phyloP scores from a whole-genome alignment of 208 protist genomes.

The Crithidia mellificae region DNA sequence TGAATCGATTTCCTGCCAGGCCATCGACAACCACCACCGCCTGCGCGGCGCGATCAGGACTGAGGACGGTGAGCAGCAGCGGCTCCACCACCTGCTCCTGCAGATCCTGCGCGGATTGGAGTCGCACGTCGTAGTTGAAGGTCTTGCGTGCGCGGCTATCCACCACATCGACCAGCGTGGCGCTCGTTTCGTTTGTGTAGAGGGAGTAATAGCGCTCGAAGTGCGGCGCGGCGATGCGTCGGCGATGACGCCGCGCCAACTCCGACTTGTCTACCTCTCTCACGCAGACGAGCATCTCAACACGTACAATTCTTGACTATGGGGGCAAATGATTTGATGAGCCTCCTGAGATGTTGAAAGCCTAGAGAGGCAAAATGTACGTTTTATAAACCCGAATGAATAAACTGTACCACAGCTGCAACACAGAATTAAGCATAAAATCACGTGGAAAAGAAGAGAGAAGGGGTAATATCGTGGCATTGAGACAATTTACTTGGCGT shows the following conservation, averaged over 20 bases:
- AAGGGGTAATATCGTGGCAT: too few relatives aligned
- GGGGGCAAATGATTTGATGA: too few relatives aligned
- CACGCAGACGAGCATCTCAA: conserved; percentile 53
- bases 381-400: too few relatives aligned
- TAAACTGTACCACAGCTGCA: too few relatives aligned
- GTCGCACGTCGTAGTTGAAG: conserved; percentile 52
- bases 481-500: too few relatives aligned
- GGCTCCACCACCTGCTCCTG: conserved; percentile 43
- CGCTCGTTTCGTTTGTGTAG: conserved; percentile 26
- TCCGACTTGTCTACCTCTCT: conserved; percentile 48
- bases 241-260: conserved; percentile 14
- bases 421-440: too few relatives aligned
- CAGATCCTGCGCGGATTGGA: conserved; percentile 22
- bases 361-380: too few relatives aligned
- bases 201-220: conserved; percentile 67
- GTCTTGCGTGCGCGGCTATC: conserved; percentile 66
- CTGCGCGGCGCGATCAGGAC: conserved; percentile 41
- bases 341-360: too few relatives aligned
- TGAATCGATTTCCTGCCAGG: conserved; percentile 24
- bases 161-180: conserved; percentile 63
- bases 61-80: conserved; percentile 43
- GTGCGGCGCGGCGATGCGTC: conserved; percentile 1
- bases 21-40: conserved; percentile 68
- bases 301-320: too few relatives aligned
- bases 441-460: too few relatives aligned